Percentiles rank a stretch among this genome's conserved stretches.
phyloP scores from a whole-genome alignment of 371 early-diverging fungal genomes.

The Nematocida major region DNA sequence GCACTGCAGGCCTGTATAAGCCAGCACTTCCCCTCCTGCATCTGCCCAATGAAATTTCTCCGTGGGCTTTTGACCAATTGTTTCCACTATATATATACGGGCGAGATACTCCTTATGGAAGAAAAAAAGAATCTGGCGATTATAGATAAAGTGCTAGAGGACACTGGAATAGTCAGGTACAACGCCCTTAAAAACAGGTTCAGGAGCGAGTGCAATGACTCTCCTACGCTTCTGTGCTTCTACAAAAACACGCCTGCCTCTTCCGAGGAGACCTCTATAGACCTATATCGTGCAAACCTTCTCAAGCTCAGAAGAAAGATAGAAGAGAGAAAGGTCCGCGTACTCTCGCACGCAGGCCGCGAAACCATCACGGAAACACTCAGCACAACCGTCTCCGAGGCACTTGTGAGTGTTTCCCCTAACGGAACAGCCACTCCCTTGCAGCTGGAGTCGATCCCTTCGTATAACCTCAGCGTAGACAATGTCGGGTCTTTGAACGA shows the following conservation, averaged over 20 bases:
- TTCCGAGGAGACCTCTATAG: conserved; percentile 2
- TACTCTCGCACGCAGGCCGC: neutral
- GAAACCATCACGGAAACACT: neutral
- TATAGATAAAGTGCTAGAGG: conserved; percentile 41
- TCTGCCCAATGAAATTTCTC: too few species aligned
- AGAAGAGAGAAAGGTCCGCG: conserved; percentile 26
- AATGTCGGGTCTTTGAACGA: conserved; percentile 11
- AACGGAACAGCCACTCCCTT: conserved; percentile 14
- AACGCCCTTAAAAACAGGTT: conserved; percentile 46
- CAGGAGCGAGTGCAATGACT: neutral
- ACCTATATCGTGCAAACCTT: conserved; percentile 18
- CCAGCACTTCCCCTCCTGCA: too few species aligned
- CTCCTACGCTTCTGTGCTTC: neutral
- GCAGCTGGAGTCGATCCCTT: neutral
- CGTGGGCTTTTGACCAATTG: neutral
- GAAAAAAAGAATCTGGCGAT: conserved; percentile 17
- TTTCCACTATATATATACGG: neutral
- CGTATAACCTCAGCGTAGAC: neutral
- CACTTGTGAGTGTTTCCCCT: neutral
- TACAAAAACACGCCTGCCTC: neutral
- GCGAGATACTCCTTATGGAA: neutral
- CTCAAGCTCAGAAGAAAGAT: conserved; percentile 42
- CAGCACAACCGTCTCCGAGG: neutral
- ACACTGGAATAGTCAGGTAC: conserved; percentile 39
- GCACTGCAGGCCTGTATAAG: too few species aligned